Conservation (phyloP, 176 grass and related monocot genomes). For the Rhynchospora tenuis region DNA sequence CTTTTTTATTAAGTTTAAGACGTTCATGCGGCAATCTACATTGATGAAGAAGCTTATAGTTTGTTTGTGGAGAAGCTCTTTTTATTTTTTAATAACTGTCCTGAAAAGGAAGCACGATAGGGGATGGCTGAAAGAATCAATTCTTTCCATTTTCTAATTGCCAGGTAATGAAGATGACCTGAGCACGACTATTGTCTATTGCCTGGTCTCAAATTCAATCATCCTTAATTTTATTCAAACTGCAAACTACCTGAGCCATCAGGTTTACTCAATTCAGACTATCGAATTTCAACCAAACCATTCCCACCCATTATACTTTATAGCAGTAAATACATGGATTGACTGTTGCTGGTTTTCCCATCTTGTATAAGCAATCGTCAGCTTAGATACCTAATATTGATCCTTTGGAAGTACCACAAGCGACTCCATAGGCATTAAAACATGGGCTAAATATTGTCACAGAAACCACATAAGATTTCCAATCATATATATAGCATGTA, state of each 20-base stretch:
- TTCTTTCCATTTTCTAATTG: neutral
- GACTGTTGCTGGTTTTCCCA: neutral
- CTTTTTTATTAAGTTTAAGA: neutral
- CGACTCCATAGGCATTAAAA: neutral
- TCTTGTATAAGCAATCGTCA: neutral
- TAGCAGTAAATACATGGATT: neutral
- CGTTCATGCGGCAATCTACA: neutral
- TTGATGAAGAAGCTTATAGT: neutral
- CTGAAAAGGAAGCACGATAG: neutral
- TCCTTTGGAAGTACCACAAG: neutral
- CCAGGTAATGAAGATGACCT: neutral
- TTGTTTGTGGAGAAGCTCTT: neutral
- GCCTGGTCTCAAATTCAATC: neutral
- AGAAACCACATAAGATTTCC: neutral
- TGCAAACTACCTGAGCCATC: neutral
- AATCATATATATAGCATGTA: conserved; percentile 10
- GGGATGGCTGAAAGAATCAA: neutral
- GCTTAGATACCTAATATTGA: neutral
- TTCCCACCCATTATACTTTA: neutral
- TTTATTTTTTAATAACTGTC: neutral
- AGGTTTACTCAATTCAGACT: neutral
- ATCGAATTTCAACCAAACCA: neutral
- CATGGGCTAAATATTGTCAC: neutral
- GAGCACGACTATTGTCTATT: neutral
- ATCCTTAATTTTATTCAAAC: neutral